Evolutionary conservation across 2,329 filamentous ascomycete species (phyloP).

Genomic region (Fusarium guadeloupense): DNA sequence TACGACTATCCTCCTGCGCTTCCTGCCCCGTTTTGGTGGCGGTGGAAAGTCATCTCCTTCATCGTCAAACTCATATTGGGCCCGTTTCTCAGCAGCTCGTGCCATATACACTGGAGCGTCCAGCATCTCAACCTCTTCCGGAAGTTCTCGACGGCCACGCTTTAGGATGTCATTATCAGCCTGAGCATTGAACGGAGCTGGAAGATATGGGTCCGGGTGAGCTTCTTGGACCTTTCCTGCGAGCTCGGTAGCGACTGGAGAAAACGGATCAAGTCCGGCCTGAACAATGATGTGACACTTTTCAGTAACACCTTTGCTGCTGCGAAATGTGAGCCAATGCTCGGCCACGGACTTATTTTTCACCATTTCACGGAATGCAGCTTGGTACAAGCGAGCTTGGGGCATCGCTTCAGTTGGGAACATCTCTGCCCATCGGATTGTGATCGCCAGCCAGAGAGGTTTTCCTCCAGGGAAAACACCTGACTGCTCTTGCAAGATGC

Average conservation of each 20-base stretch:
- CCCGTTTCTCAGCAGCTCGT: conserved; percentile 49
- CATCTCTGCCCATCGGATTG: conserved; percentile 55
- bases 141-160: conserved; percentile 51
- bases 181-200: conserved; percentile 36
- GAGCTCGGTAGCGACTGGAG: conserved; percentile 52
- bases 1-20: conserved; percentile 23
- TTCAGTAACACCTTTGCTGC: conserved; percentile 52
- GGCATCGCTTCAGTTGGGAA: conserved; percentile 54
- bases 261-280: conserved; percentile 54
- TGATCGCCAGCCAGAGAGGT: conserved; percentile 59
- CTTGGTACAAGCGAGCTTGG: conserved; percentile 51
- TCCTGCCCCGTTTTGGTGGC: conserved; percentile 36
- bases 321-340: conserved; percentile 57
- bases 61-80: conserved; percentile 37
- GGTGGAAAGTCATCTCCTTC: conserved; percentile 26
- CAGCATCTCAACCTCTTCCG: conserved; percentile 58
- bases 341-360: conserved; percentile 49
- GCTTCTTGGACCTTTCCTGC: conserved; percentile 59
- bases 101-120: conserved; percentile 61
- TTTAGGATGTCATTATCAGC: conserved; percentile 30
- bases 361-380: conserved; percentile 52
- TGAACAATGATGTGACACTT: conserved; percentile 57
- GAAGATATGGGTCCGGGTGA: conserved; percentile 51
- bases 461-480: conserved; percentile 63
- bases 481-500: conserved; percentile 44